Conservation (phyloP, 805 yeast genomes). For the Gaillardinia entomophila region DNA sequence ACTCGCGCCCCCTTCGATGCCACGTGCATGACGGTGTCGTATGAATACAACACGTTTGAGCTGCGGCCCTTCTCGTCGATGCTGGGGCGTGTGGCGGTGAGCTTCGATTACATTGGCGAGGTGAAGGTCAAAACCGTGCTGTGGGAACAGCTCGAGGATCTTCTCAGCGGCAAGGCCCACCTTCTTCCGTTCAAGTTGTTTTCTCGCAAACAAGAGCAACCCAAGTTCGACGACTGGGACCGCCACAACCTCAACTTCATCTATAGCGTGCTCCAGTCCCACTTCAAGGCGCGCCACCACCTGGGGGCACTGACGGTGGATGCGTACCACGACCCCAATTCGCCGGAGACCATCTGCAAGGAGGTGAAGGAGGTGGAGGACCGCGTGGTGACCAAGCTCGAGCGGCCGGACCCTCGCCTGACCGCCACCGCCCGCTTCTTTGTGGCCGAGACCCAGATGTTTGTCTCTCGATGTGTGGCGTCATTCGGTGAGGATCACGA, state of each 20-base stretch:
- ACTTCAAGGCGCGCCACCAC: conserved; percentile 25
- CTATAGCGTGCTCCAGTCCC: conserved; percentile 23
- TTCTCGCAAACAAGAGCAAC: conserved; percentile 1
- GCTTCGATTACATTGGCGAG: conserved; percentile 22
- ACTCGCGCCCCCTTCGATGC: conserved; percentile 1
- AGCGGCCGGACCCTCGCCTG: too few species aligned
- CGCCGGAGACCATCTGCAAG: conserved; percentile 13
- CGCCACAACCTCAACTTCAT: conserved; percentile 26
- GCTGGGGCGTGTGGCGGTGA: conserved; percentile 14
- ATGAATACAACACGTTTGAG: conserved; percentile 28
- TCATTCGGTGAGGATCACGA: conserved; percentile 4
- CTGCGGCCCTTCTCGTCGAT: conserved; percentile 24
- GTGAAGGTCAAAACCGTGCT: conserved; percentile 17
- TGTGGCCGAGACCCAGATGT: conserved; percentile 17
- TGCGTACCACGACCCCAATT: conserved; percentile 4
- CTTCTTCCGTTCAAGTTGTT: conserved; percentile 17
- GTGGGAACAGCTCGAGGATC: conserved; percentile 18
- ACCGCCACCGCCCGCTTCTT: conserved; percentile 21
- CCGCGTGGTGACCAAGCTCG: conserved; percentile 4
- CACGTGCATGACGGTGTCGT: conserved; percentile 32
- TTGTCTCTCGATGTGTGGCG: conserved; percentile 19
- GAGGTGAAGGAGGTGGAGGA: conserved; percentile 2
- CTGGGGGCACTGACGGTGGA: conserved; percentile 19
- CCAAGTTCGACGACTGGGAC: conserved; percentile 16
- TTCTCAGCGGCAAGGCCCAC: conserved; percentile 20